Conservation (phyloP, 192 early-diverging fungal species). For the Helicostylum pulchrum region DNA sequence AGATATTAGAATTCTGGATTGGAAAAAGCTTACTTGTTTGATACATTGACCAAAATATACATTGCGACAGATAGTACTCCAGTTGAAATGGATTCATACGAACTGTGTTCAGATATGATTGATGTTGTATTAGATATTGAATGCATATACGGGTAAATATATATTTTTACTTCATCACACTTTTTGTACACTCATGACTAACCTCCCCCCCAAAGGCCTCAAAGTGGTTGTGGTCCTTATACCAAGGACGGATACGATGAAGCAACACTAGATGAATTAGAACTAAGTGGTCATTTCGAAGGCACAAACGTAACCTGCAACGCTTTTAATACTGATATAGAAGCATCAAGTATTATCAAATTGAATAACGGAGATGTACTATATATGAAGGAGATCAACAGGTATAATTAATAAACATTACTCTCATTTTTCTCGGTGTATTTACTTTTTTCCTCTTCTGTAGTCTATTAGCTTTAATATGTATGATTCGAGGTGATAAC, state of each 20-base stretch:
- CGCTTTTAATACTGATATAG: constrained; percentile 32
- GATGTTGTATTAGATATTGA: constrained; percentile 86
- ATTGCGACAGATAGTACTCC: constrained; percentile 94
- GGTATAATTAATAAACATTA: constrained; percentile 40
- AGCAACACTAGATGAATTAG: not conserved
- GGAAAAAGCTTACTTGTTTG: constrained; percentile 96
- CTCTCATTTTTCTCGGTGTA: too few species aligned
- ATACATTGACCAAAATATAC: constrained; percentile 86
- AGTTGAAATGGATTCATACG: constrained; percentile 83
- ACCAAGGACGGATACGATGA: not conserved
- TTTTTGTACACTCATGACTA: not conserved
- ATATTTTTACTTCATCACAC: not conserved
- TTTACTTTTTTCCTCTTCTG: not conserved
- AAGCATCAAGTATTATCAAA: constrained; percentile 66
- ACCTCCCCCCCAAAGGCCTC: too few species aligned
- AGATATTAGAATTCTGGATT: constrained; percentile 78
- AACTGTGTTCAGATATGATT: constrained; percentile 94
- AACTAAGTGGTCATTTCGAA: not conserved
- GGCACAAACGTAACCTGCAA: not conserved
- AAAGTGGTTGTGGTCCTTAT: not conserved
- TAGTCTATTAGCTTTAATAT: constrained; percentile 72
- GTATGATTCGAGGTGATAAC: constrained; percentile 74
- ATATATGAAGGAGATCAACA: constrained; percentile 73
- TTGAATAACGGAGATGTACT: constrained; percentile 79
- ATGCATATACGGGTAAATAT: constrained; percentile 65